These are phyloP conservation scores for Psidium friedrichsthalianum DNA, from an alignment of 345 rosid genomes.

Conservation along the genomic window DNA sequence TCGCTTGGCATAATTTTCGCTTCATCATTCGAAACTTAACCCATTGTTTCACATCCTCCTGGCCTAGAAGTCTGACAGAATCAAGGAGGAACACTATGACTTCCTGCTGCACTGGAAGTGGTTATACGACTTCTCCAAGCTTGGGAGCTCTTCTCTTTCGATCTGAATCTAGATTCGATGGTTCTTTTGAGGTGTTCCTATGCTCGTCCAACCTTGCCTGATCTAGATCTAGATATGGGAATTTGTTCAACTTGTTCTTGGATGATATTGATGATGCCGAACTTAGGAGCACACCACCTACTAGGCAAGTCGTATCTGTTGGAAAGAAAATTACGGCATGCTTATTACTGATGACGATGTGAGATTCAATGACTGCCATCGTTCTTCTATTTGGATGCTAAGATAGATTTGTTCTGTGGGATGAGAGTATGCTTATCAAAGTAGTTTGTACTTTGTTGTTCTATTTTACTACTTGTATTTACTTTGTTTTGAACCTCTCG, in stretches of 20 bases:
- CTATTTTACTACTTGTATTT: not conserved
- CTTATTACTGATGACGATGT: not conserved
- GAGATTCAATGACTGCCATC: fast-evolving
- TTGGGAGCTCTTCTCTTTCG: not conserved
- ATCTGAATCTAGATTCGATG: not conserved
- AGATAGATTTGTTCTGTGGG: not conserved
- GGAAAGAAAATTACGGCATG: not conserved
- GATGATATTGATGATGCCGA: not conserved
- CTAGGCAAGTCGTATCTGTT: not conserved
- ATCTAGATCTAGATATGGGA: not conserved
- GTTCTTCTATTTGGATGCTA: not conserved
- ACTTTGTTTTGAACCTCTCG: not conserved
- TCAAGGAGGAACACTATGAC: not conserved
- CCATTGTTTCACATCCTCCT: fast-evolving
- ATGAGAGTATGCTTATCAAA: not conserved
- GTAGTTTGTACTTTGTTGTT: not conserved
- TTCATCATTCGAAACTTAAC: not conserved
- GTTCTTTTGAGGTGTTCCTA: not conserved
- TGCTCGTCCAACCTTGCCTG: not conserved
- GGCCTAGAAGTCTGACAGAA: not conserved
- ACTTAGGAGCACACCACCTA: not conserved
- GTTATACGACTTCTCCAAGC: not conserved
- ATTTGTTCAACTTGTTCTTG: not conserved
- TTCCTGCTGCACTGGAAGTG: not conserved
- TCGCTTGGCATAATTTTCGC: not conserved